Conservation (phyloP, 306 rosid genomes). For the Spatholobus suberectus region DNA sequence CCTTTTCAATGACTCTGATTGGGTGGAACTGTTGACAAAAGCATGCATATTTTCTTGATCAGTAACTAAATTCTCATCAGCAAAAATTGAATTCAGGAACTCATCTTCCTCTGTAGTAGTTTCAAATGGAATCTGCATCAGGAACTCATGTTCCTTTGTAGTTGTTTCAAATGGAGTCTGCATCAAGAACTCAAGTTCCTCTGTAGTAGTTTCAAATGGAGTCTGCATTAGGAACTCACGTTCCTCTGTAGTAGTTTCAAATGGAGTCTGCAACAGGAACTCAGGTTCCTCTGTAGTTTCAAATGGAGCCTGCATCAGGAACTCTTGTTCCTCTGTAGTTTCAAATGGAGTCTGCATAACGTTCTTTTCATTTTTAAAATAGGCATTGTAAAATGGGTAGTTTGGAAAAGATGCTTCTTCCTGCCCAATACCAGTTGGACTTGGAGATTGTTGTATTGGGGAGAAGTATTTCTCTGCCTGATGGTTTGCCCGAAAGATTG, state of each 20-base stretch:
- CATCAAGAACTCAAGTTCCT: background rate
- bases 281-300: background rate
- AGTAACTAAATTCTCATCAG: background rate
- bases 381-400: background rate
- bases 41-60: background rate
- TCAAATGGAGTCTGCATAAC: background rate
- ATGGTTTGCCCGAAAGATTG: background rate
- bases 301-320: background rate
- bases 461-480: background rate
- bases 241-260: background rate
- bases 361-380: background rate
- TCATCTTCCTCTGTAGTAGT: too few relatives aligned
- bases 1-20: slow-evolving; percentile 6
- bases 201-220: background rate
- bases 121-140: background rate
- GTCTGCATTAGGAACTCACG: background rate
- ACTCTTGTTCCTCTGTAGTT: too few relatives aligned
- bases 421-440: background rate
- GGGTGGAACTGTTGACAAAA: background rate
- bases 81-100: background rate
- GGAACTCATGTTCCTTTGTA: too few relatives aligned
- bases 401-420: background rate
- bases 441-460: background rate
- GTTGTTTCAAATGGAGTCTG: background rate
- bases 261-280: background rate